Evolutionary conservation across 108 stramenopile genomes (phyloP), one percentile per base, ranked within the genome.

Genomic region (Skeletonema menzelii): DNA sequence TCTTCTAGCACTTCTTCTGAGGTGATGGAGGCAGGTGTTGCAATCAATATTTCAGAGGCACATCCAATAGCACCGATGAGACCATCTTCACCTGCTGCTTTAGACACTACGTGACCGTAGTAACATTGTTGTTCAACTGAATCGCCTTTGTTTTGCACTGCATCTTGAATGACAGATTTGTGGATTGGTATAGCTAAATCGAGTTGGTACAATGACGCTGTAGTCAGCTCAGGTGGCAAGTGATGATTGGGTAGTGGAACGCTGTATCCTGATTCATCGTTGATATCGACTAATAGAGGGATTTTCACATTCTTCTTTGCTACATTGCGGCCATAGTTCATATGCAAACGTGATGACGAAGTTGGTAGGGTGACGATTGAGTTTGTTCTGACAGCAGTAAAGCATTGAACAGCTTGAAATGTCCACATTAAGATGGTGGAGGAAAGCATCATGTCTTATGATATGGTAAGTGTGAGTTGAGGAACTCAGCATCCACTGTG

Each of bases 1-100:
- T 69, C 47, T 20, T 42, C 47, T 47, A 35, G 30, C 31, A 28
- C 32, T 59, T 60, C 53, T 28, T 61, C 63, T 27, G 56, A 63
- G 0, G 65, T 63, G 8, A 40, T 70, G 8, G 68, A 61, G 1
- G 17, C 28, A 17, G 80, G 71, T 27, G 82, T 80, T 20, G 70
- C 74, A 38, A 91, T 76, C 37, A 93, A 65, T 59, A 93, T 82
- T 58, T 93, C 85, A 26, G 77, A 82, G 0, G 85, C 82, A 65
- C 93, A 94, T 22, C 93, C 93, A 79, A 94, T 86, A 10, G 88
- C 87, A 13, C 93, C 93, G 20, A 87, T 76, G 57, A 88, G 74
- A 15, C 67, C 53, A 34, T 73, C 69, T 38, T 59, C 59, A 44
- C 77, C 58, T 8, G 56, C 26, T 19, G 56, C 49, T 22, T 79